Evolutionary conservation across 306 rosid genomes (phyloP), one percentile per base, ranked within the genome.

Genomic region (Notholithocarpus densiflorus): DNA sequence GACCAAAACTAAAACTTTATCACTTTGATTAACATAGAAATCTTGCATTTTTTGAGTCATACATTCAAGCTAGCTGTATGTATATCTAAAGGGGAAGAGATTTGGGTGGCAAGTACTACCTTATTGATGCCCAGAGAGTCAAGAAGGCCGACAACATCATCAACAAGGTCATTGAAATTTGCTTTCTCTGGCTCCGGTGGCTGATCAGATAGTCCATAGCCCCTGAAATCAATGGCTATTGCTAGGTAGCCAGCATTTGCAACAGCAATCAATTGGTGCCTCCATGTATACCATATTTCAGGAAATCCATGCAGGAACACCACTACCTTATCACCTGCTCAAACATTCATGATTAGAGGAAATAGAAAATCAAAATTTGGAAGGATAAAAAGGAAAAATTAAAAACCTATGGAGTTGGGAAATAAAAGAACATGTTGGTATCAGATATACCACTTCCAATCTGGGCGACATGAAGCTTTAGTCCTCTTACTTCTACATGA

Each of bases 211-310:
- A 87, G 93, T 76, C 97, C 97, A 87, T 89, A 92, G 65, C 97
- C 97, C 79, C 95, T 78, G 76, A 88, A 87, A 78, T 92, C 97
- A 8, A 86, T 40, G 75, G 97, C 90, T 59, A 92, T 82, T 2
- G 93, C 95, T 12, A 92, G 80, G 53, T 89, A 87, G 27, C 97
- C 97, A 6, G 85, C 83, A 77, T 83, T 79, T 72, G 93, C 97
- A n/a, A 75, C 86, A 66, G 87, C 89, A 53, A 89, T 74, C 95
- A 92, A 82, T 71, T 92, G 97, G 84, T 89, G 80, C 82, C 93
- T 88, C 93, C 95, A 92, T 59, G 95, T 76, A 51, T 92, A 92
- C 95, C 95, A 92, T 54, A 90, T 89, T 77, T 92, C 97, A 37
- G 93, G 97, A 71, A 90, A 92, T 60, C 97, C 97, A 73, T 90